Evolutionary conservation across 148 eudicot species (phyloP).

Genomic region (Amaranthus hypochondriacus): DNA sequence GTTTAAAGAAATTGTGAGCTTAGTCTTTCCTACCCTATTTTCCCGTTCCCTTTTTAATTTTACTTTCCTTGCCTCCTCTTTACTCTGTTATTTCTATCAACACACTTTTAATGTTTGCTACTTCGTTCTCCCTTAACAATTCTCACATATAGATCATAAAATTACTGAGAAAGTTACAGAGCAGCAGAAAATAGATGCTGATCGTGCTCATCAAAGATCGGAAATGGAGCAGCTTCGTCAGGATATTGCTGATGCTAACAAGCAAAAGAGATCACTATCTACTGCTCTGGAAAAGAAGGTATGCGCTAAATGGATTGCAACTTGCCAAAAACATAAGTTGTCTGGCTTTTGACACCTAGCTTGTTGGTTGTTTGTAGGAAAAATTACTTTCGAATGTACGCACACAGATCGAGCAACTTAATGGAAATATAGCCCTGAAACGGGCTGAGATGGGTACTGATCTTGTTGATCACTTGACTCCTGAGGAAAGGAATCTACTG

Average conservation of each 20-base stretch:
- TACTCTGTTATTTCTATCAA: background rate
- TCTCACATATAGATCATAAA: slow-evolving; percentile 71
- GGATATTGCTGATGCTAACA: slow-evolving; percentile 71
- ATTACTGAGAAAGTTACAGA: slow-evolving; percentile 82
- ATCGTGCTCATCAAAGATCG: slow-evolving; percentile 82
- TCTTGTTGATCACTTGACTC: slow-evolving; percentile 85
- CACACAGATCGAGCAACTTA: slow-evolving; percentile 76
- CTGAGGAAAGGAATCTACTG: slow-evolving; percentile 66
- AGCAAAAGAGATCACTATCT: slow-evolving; percentile 66
- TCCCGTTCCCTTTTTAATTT: background rate
- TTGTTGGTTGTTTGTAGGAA: slow-evolving; percentile 43
- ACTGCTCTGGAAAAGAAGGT: slow-evolving; percentile 90
- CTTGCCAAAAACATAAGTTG: background rate
- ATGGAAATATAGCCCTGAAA: slow-evolving; percentile 60
- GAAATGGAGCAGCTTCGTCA: slow-evolving; percentile 76
- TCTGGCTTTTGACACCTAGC: slow-evolving; percentile 17
- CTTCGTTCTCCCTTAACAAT: slow-evolving; percentile 42
- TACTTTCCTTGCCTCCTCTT: background rate
- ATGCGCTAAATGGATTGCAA: background rate
- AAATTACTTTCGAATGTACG: slow-evolving; percentile 61
- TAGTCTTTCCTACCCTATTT: too few species aligned
- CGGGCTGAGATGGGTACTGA: slow-evolving; percentile 92
- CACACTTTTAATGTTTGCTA: background rate
- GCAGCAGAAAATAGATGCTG: slow-evolving; percentile 94
- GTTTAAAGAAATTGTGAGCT: too few species aligned